Evolutionary conservation across 2,329 filamentous ascomycete species (phyloP).

Genomic region (Chrysosporium queenslandicum): DNA sequence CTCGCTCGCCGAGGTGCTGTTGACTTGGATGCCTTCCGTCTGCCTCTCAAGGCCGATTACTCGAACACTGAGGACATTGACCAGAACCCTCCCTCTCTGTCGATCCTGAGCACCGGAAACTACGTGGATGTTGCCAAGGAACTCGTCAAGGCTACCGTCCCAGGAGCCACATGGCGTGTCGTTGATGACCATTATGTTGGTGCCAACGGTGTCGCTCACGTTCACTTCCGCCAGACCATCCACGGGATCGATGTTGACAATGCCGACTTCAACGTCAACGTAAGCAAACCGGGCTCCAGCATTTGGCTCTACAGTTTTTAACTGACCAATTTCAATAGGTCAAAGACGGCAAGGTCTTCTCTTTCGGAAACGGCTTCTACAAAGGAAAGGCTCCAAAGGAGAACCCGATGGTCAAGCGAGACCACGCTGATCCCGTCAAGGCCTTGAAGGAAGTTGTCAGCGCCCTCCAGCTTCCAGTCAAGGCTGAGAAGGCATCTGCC

Average conservation of each 20-base stretch:
- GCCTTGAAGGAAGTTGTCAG: slow-evolving; percentile 13
- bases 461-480: slow-evolving; percentile 12
- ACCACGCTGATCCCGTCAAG: slow-evolving; percentile 13
- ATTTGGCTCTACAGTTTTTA: too few species aligned
- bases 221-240: slow-evolving; percentile 14
- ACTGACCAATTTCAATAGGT: slow-evolving; percentile 10
- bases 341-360: slow-evolving; percentile 15
- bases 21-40: slow-evolving; percentile 14
- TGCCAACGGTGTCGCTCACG: slow-evolving; percentile 15
- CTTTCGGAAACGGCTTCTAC: slow-evolving; percentile 15
- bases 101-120: slow-evolving; percentile 1
- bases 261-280: slow-evolving; percentile 17
- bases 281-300: slow-evolving; percentile 4
- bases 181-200: slow-evolving; percentile 16
- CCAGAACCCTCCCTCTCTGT: slow-evolving; percentile 4
- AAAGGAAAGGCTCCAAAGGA: slow-evolving; percentile 12
- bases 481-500: slow-evolving; percentile 11
- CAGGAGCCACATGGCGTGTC: slow-evolving; percentile 11
- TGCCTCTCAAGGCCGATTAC: slow-evolving; percentile 9
- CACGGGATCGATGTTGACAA: slow-evolving; percentile 15
- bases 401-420: slow-evolving; percentile 12
- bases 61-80: slow-evolving; percentile 2
- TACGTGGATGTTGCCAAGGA: slow-evolving; percentile 14
- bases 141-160: slow-evolving; percentile 11
- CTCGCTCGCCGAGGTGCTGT: slow-evolving; percentile 12